Evolutionary conservation across 176 grass and related monocot species (phyloP).

Genomic region (Aegilops bicornis): DNA sequence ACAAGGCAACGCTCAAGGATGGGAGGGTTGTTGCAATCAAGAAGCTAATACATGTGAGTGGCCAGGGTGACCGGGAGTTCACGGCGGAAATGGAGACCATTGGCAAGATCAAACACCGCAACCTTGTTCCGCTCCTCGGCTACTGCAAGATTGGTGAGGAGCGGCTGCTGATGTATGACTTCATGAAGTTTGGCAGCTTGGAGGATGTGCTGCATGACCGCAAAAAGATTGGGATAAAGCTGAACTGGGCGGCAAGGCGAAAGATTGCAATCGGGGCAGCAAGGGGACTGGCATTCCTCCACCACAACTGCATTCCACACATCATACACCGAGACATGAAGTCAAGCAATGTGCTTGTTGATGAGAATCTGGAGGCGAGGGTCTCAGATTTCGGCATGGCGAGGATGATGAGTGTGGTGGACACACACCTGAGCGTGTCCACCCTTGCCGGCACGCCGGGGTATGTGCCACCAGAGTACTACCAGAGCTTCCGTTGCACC

Average conservation of each 20-base stretch:
- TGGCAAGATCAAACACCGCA: constrained; percentile 95
- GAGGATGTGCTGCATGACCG: constrained; percentile 83
- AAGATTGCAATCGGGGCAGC: constrained; percentile 87
- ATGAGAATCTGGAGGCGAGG: constrained; percentile 82
- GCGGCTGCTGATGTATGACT: constrained; percentile 84
- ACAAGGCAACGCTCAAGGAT: constrained; percentile 88
- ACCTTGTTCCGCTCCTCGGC: constrained; percentile 84
- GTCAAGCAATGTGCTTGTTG: constrained; percentile 90
- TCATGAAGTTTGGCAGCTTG: constrained; percentile 91
- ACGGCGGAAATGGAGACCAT: constrained; percentile 98
- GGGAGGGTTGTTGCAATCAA: constrained; percentile 83
- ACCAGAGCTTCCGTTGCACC: constrained; percentile 93
- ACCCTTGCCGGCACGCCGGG: constrained; percentile 93
- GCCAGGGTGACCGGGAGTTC: constrained; percentile 95
- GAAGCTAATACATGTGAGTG: constrained; percentile 90
- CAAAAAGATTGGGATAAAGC: constrained; percentile 56
- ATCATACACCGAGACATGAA: constrained; percentile 99
- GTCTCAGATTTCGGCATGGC: constrained; percentile 99
- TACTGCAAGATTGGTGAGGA: constrained; percentile 94
- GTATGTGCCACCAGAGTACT: constrained; percentile 97
- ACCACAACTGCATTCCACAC: constrained; percentile 94
- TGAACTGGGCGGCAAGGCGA: constrained; percentile 69
- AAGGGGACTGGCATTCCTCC: constrained; percentile 84
- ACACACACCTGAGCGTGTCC: constrained; percentile 92
- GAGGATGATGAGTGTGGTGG: constrained; percentile 65